Base-by-base conservation (phyloP, 345 rosid species). In the Eucalyptus tenuipes region DNA sequence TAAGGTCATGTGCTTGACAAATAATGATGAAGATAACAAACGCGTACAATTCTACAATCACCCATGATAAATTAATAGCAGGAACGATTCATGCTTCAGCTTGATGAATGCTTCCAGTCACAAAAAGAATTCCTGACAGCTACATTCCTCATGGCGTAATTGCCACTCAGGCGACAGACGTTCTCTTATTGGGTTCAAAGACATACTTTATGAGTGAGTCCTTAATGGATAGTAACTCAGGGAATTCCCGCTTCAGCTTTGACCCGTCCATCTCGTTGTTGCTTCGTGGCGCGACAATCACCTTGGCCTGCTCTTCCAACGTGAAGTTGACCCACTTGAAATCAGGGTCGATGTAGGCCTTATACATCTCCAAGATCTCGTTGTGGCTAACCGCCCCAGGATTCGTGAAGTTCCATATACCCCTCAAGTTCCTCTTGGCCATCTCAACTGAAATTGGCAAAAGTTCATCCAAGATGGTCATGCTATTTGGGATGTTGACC, bases 351-450 rank as follows among this genome's bases (percentile, higher is more conserved):
- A 93, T 91, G 88, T 93, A 91, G 49, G 64, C 87, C 92, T 92
- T 92, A 92, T 93, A 92, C 94, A 93, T 92, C 90, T 93, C 92
- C 87, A 93, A 87, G 85, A 93, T 92, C 90, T 92, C 92, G 50
- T 93, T 93, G 90, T 92, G 94, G 89, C 92, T 91, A 55, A 92
- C 92, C 49, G 85, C 94, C 40, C 94, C 93, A 13, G 94, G 94
- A 88, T 93, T 93, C n/a, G 94, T 92, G 93, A 93, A 93, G 89
- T 93, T 93, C 94, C 94, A 93, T 33, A 92, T 92, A 9, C 94
- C 94, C 87, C 85, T 91, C 88, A 91, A 88, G 91, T 93, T 92
- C 88, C 93, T 87, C 86, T 92, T 93, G 4, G 93, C 94, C 93
- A 93, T 93, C 92, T 93, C 94, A 16, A 93, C 88, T 13, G 94